Evolutionary conservation across 192 early-diverging fungal genomes (phyloP).

Genomic region (Coemansia javaensis): DNA sequence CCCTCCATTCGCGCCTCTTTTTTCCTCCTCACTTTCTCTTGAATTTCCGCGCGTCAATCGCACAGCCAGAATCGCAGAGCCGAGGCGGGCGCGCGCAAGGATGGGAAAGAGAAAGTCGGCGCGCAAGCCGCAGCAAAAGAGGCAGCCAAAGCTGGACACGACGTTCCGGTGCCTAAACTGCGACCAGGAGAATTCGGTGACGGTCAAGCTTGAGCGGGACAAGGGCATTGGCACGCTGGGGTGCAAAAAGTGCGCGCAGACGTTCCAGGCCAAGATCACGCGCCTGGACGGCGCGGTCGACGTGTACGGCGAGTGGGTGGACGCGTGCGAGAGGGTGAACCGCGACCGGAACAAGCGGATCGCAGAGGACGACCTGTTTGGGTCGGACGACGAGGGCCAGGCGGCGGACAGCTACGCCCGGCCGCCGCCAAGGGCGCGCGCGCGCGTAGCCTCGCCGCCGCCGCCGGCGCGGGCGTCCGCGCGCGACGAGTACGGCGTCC

Average conservation of each 20-base stretch:
- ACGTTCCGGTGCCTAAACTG: constrained; percentile 81
- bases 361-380: background rate
- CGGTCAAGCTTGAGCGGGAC: constrained; percentile 64
- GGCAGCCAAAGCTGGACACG: constrained; percentile 64
- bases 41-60: too few species aligned
- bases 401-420: background rate
- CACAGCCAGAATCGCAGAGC: too few species aligned
- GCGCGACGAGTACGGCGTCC: constrained; percentile 22
- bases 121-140: constrained; percentile 62
- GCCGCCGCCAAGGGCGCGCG: background rate
- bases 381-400: background rate
- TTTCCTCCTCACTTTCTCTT: too few species aligned
- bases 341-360: background rate
- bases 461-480: background rate
- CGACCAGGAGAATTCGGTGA: constrained; percentile 79
- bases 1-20: too few species aligned
- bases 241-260: constrained; percentile 75
- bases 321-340: constrained; percentile 66
- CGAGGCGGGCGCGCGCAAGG: too few species aligned
- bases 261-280: constrained; percentile 68
- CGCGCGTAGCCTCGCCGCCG: background rate
- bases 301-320: constrained; percentile 89
- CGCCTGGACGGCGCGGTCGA: constrained; percentile 73
- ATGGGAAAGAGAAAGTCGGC: constrained; percentile 42
- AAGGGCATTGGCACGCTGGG: constrained; percentile 66